Conservation (phyloP, 140 eudicot species). For the Cichorium intybus region DNA sequence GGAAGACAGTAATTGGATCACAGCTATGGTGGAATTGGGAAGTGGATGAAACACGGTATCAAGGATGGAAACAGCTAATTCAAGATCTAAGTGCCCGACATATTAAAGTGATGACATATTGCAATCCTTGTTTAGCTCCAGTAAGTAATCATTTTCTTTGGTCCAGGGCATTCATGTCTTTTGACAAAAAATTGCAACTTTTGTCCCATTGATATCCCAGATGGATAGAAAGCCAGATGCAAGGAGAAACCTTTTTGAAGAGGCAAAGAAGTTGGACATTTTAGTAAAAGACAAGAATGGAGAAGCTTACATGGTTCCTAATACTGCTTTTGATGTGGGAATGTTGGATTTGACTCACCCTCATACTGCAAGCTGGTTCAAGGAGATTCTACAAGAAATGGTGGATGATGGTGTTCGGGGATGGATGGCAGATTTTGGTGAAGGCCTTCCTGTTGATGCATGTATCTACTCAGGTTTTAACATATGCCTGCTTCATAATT, state of each 20-base stretch:
- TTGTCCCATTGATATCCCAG: slow-evolving; percentile 42
- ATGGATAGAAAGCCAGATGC: slow-evolving; percentile 64
- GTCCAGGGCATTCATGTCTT: background rate
- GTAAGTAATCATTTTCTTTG: slow-evolving; percentile 33
- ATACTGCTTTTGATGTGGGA: slow-evolving; percentile 99
- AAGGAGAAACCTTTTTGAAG: slow-evolving; percentile 72
- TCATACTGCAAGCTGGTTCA: slow-evolving; percentile 72
- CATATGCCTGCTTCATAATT: slow-evolving; percentile 13
- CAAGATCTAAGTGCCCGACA: slow-evolving; percentile 56
- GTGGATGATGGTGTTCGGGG: slow-evolving; percentile 96
- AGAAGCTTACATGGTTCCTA: slow-evolving; percentile 90
- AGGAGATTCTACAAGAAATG: slow-evolving; percentile 78
- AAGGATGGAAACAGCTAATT: slow-evolving; percentile 76
- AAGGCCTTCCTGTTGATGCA: slow-evolving; percentile 95
- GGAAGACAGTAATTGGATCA: slow-evolving; percentile 91
- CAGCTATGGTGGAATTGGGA: slow-evolving; percentile 99
- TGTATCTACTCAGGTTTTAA: slow-evolving; percentile 76
- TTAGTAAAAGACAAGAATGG: slow-evolving; percentile 81
- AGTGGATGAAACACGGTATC: slow-evolving; percentile 72
- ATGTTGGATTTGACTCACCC: slow-evolving; percentile 98
- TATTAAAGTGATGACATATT: slow-evolving; percentile 90
- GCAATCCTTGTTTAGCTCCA: slow-evolving; percentile 98
- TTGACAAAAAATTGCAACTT: too few species aligned
- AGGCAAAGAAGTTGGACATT: slow-evolving; percentile 89
- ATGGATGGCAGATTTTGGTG: slow-evolving; percentile 99